Base-by-base conservation (phyloP, 768 basidiomycete species). In the Scleroderma citrinum region DNA sequence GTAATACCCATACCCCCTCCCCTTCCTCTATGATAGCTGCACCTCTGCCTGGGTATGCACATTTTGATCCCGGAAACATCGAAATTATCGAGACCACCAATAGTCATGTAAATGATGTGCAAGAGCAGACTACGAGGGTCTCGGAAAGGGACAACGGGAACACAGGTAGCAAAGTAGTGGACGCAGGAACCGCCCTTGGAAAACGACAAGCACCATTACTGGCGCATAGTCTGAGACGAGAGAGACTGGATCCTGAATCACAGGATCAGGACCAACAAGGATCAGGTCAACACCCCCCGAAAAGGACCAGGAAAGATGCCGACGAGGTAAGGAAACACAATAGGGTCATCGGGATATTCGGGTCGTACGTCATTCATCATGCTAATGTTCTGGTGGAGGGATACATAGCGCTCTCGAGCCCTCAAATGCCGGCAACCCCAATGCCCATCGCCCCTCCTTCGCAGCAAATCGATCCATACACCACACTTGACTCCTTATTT, bases 321-420 rank as follows among this genome's bases (percentile, higher is more conserved):
- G 47, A 53, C 5, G 38, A 65, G 26, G 62, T 64, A 23, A 12
- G 19, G 24, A 8, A 29, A 29, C 8, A 23, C 23, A 16, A 24
- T 29, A 42, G 16, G 24, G 3, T 6, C 21, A 23, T 12, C 21
- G 13, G 34, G 10, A 17, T 1, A 14, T 16, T 35, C 21, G 17
- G n/a, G 11, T 11, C 13, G n/a, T 46, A 8, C 8, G 8, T 29
- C 26, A 8, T 29, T 23, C 34, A 29, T 14, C 32, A 4, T 37
- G n/a, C 32, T 31, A 10, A 35, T 20, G 17, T 35, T 20, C 13
- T 30, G 7, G 7, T 23, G 23, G 11, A 64, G 60, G 58, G 49
- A 26, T 64, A 60, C 44, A 42, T 50, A 21, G 49, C 49, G 5
- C 46, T 64, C 24, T 65, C 60, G 16, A 60, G 55, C 20, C 60